These are phyloP conservation scores for Berberis thunbergii DNA, from an alignment of 164 flowering plant species.

Conservation along the genomic window DNA sequence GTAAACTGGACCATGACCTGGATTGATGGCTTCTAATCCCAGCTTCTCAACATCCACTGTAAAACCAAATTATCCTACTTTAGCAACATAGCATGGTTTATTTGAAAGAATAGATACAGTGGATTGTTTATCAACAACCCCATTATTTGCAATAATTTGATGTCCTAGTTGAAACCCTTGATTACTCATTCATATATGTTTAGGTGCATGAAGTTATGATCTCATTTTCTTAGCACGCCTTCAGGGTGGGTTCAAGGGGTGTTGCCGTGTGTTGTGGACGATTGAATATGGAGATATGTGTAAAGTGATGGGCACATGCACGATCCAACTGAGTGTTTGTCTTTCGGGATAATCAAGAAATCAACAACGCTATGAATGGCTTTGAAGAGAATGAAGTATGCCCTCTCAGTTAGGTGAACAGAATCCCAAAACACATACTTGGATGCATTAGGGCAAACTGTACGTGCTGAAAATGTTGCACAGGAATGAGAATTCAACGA, in stretches of 20 bases:
- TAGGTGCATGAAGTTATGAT: neutral
- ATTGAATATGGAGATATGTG: constrained; percentile 40
- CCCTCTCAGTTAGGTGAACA: constrained; percentile 35
- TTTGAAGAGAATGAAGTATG: constrained; percentile 10
- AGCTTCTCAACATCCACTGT: too few species aligned
- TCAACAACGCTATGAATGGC: neutral
- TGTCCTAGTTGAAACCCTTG: neutral
- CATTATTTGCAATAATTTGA: too few species aligned
- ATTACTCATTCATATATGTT: neutral
- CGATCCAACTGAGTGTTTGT: neutral
- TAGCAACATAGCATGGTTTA: too few species aligned
- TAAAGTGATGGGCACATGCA: constrained; percentile 15
- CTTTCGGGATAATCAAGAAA: neutral
- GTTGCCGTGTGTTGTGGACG: constrained; percentile 53
- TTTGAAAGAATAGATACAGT: too few species aligned
- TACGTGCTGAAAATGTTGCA: constrained; percentile 19
- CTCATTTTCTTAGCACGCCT: neutral
- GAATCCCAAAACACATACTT: constrained; percentile 43
- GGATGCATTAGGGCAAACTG: constrained; percentile 18
- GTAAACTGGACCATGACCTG: too few species aligned
- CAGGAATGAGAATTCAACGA: constrained; percentile 20
- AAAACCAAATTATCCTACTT: too few species aligned
- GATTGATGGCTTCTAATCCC: too few species aligned
- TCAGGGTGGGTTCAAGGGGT: constrained; percentile 32
- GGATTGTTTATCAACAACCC: too few species aligned